phyloP scores from a whole-genome alignment of 225 moss, liverwort and hornwort species.

The Pseudisothecium myosuroides region DNA sequence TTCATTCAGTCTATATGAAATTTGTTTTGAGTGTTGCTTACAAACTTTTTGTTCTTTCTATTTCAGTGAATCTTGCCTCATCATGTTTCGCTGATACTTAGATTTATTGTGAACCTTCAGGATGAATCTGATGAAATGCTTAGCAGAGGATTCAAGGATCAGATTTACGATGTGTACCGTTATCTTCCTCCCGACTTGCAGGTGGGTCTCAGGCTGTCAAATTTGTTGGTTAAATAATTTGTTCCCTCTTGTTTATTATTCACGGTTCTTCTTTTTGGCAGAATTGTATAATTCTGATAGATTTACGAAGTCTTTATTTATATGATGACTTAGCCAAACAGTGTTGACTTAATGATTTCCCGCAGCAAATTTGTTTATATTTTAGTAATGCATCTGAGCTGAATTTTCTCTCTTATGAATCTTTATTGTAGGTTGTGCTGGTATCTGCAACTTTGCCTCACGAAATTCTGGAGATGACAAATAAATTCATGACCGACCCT shows the following conservation, averaged over 20 bases:
- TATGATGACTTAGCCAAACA: neutral
- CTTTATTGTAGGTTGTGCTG: conserved; percentile 58
- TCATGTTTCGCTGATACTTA: neutral
- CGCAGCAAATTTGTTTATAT: neutral
- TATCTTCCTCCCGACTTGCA: conserved; percentile 82
- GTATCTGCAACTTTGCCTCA: conserved; percentile 82
- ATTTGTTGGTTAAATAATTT: neutral
- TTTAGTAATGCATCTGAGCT: neutral
- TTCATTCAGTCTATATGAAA: neutral
- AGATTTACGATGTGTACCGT: conserved; percentile 87
- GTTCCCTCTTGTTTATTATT: neutral
- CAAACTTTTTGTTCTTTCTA: neutral
- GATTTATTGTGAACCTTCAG: conserved; percentile 23
- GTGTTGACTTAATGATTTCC: neutral
- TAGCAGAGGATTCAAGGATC: conserved; percentile 83
- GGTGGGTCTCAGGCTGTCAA: conserved; percentile 8
- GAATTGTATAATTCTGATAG: neutral
- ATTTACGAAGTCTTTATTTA: neutral
- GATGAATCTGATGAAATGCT: conserved; percentile 95
- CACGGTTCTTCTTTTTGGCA: neutral
- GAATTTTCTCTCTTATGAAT: neutral
- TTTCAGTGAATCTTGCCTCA: neutral
- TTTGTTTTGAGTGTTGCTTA: neutral
- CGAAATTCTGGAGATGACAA: conserved; percentile 90
- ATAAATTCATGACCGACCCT: conserved; percentile 90